phyloP scores from a whole-genome alignment of 2,329 filamentous ascomycete species.

The Daldinia sp. region DNA sequence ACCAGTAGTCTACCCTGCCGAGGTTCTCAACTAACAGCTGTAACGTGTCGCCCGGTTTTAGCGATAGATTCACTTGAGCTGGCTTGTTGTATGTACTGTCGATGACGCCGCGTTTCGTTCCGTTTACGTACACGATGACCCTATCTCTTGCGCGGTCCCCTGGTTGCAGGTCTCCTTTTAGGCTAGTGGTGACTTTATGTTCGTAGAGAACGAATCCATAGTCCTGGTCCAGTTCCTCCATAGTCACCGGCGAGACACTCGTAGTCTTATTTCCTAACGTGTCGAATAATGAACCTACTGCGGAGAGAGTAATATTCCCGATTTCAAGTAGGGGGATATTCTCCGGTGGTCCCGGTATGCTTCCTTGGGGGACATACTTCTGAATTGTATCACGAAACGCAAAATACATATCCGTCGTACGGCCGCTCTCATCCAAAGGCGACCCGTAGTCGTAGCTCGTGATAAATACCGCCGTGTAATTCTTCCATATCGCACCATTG shows the following conservation, averaged over 20 bases:
- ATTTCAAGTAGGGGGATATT: conserved; percentile 48
- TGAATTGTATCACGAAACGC: conserved; percentile 51
- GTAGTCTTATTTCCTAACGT: conserved; percentile 40
- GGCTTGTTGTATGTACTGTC: conserved; percentile 56
- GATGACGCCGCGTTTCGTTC: conserved; percentile 52
- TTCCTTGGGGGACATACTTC: conserved; percentile 48
- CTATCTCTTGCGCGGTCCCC: conserved; percentile 57
- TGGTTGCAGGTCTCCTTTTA: conserved; percentile 48
- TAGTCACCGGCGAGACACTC: conserved; percentile 48
- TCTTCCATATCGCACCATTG: conserved; percentile 56
- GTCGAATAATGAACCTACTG: conserved; percentile 51
- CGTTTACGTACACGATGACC: conserved; percentile 58
- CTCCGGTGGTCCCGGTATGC: conserved; percentile 50
- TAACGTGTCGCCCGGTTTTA: conserved; percentile 52
- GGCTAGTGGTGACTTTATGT: conserved; percentile 42
- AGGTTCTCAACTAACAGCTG: conserved; percentile 59
- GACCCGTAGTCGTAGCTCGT: conserved; percentile 61
- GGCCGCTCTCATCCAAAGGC: conserved; percentile 59
- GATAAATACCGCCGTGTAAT: conserved; percentile 51
- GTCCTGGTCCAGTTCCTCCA: conserved; percentile 56
- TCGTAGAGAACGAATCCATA: conserved; percentile 57
- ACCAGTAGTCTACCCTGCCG: conserved; percentile 58
- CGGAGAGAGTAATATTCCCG: conserved; percentile 49
- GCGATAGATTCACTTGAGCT: conserved; percentile 48
- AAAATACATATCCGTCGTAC: conserved; percentile 54